These are phyloP conservation scores for Podaxis carcinomalis DNA, from an alignment of 768 basidiomycete species.

Conservation along the genomic window DNA sequence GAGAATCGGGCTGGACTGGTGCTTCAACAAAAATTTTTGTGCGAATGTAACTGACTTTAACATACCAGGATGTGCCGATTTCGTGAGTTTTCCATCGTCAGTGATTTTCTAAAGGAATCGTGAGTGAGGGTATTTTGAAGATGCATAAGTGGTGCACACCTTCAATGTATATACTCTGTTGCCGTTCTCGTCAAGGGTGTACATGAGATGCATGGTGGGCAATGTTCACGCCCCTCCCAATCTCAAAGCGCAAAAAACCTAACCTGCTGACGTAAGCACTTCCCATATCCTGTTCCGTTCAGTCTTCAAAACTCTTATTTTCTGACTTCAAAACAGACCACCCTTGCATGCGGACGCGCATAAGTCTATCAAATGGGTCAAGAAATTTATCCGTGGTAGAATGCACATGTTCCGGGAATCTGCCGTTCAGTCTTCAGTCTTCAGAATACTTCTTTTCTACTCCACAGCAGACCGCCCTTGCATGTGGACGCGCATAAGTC, in stretches of 20 bases:
- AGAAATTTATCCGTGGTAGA: no score
- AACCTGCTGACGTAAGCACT: background rate
- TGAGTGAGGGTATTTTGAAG: background rate
- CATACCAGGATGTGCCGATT: conserved; percentile 95
- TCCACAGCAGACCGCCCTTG: no score
- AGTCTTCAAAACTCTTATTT: no score
- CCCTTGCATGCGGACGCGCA: no score
- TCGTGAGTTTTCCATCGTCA: conserved; percentile 76
- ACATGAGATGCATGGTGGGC: conserved; percentile 95
- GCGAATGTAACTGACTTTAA: conserved; percentile 3
- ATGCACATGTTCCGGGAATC: no score
- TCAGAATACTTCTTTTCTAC: no score
- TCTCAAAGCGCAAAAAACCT: background rate
- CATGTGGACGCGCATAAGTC: no score
- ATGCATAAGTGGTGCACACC: conserved; percentile 38
- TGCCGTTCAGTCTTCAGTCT: no score
- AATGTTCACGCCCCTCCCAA: background rate
- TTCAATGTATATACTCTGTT: conserved; percentile 92
- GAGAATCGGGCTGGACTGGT: conserved; percentile 81
- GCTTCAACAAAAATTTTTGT: conserved; percentile 3
- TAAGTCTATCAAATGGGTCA: no score
- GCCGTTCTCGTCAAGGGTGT: conserved; percentile 71
- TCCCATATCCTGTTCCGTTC: background rate
- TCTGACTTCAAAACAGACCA: no score
- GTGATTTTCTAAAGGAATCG: conserved; percentile 71